Evolutionary conservation across 73 alveolate species (phyloP).

Genomic region (Symbiodinium natans): DNA sequence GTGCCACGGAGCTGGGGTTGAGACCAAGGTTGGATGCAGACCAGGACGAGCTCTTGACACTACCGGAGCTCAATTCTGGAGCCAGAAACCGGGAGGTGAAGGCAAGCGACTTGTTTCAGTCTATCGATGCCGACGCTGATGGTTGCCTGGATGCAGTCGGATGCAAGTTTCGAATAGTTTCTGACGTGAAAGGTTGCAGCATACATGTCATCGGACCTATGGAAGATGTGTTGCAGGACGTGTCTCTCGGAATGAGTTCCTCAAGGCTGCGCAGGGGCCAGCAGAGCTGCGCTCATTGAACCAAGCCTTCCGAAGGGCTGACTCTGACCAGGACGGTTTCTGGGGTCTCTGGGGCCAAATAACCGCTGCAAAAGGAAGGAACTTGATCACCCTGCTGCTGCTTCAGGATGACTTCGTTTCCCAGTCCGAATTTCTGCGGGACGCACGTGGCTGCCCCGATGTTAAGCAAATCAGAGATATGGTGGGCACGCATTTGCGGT

Average conservation of each 20-base stretch:
- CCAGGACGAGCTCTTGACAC: slow-evolving; percentile 26
- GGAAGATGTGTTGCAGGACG: background rate
- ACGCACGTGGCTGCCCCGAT: slow-evolving; percentile 59
- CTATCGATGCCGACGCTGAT: slow-evolving; percentile 36
- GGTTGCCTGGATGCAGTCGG: slow-evolving; percentile 8
- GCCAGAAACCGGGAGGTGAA: slow-evolving; percentile 58
- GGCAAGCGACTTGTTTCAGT: slow-evolving; percentile 32
- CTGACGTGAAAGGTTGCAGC: background rate
- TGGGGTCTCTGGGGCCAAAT: background rate
- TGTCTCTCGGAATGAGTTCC: slow-evolving; percentile 49
- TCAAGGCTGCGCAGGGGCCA: slow-evolving; percentile 64
- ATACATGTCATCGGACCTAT: background rate
- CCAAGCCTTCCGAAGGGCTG: slow-evolving; percentile 64
- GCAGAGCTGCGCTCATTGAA: slow-evolving; percentile 62
- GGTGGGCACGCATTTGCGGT: too few species aligned
- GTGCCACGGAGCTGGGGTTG: background rate
- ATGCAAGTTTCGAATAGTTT: too few species aligned
- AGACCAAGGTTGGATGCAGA: slow-evolving; percentile 43
- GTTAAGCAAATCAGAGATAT: too few species aligned
- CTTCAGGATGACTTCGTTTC: slow-evolving; percentile 49
- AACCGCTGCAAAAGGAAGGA: too few species aligned
- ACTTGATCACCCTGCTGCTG: too few species aligned
- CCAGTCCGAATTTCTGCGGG: slow-evolving; percentile 59
- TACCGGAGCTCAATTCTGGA: slow-evolving; percentile 43
- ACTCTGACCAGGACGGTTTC: slow-evolving; percentile 25